Evolutionary conservation across 805 yeast genomes (phyloP).

Genomic region (Saturnispora ahearnii): DNA sequence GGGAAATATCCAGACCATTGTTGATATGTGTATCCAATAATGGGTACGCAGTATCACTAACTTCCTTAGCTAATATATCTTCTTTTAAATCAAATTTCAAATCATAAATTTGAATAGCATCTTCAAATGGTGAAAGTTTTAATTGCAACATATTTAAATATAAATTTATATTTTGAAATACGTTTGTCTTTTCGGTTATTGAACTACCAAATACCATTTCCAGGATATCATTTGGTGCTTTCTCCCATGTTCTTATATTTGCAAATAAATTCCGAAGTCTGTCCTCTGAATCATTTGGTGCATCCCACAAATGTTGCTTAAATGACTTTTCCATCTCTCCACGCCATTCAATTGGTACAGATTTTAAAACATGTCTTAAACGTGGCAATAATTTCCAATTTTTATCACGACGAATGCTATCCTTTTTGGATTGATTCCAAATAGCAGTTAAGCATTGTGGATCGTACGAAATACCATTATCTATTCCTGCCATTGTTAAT

Average conservation of each 20-base stretch:
- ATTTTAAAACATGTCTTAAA: slow-evolving; percentile 60
- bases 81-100: slow-evolving; percentile 13
- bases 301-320: slow-evolving; percentile 29
- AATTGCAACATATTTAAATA: slow-evolving; percentile 13
- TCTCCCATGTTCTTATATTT: slow-evolving; percentile 90
- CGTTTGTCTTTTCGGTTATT: slow-evolving; percentile 4
- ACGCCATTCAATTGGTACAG: slow-evolving; percentile 49
- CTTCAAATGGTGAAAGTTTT: slow-evolving; percentile 17
- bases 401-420: slow-evolving; percentile 49
- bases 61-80: slow-evolving; percentile 8
- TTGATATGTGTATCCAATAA: slow-evolving; percentile 14
- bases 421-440: slow-evolving; percentile 9
- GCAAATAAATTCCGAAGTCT: slow-evolving; percentile 53
- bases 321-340: slow-evolving; percentile 26
- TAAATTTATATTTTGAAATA: slow-evolving; percentile 8
- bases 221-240: slow-evolving; percentile 49
- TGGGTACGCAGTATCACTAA: slow-evolving; percentile 13
- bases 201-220: slow-evolving; percentile 36
- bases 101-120: slow-evolving; percentile 13
- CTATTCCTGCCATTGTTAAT: slow-evolving; percentile 32
- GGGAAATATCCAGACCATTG: slow-evolving; percentile 15
- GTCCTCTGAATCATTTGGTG: slow-evolving; percentile 44
- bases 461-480: slow-evolving; percentile 57
- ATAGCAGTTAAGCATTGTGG: slow-evolving; percentile 50
- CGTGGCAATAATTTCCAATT: slow-evolving; percentile 84